Percentiles rank a stretch among this genome's conserved stretches.
Evolutionary conservation across 2,329 filamentous ascomycete genomes (phyloP).

Genomic region (Xylaria sp.): DNA sequence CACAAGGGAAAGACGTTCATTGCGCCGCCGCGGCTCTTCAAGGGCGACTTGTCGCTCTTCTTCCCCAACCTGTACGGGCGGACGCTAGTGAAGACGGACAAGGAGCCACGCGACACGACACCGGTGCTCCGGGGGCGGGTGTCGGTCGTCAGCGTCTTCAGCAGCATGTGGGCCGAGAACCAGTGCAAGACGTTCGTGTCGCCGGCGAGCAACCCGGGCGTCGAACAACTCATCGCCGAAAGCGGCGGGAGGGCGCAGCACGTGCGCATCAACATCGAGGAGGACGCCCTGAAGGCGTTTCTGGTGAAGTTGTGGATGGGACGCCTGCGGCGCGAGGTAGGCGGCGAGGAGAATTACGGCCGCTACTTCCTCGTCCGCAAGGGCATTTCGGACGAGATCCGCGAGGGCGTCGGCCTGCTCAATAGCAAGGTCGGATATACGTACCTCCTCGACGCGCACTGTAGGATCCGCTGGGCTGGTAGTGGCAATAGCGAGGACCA

Average conservation of each 20-base stretch:
- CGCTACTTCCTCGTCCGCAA: slow-evolving; percentile 70
- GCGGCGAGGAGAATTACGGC: slow-evolving; percentile 63
- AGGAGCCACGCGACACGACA: slow-evolving; percentile 74
- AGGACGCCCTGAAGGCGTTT: slow-evolving; percentile 75
- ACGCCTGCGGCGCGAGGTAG: slow-evolving; percentile 61
- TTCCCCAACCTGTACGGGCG: slow-evolving; percentile 91
- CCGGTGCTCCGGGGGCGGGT: slow-evolving; percentile 76
- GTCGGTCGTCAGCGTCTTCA: slow-evolving; percentile 83
- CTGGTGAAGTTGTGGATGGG: slow-evolving; percentile 67
- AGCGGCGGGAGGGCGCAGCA: slow-evolving; percentile 71
- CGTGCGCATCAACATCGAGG: slow-evolving; percentile 89
- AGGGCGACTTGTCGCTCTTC: slow-evolving; percentile 81
- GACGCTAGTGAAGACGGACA: slow-evolving; percentile 72
- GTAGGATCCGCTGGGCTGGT: slow-evolving; percentile 93
- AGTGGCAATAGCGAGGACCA: slow-evolving; percentile 74
- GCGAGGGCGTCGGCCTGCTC: slow-evolving; percentile 73
- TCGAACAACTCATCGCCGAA: slow-evolving; percentile 69
- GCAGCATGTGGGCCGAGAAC: slow-evolving; percentile 83
- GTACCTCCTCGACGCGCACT: slow-evolving; percentile 87
- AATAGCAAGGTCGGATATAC: slow-evolving; percentile 95
- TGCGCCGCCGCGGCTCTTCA: slow-evolving; percentile 85
- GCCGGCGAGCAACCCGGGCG: slow-evolving; percentile 71
- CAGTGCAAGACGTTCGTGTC: slow-evolving; percentile 80
- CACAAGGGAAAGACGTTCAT: slow-evolving; percentile 94
- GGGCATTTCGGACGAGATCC: slow-evolving; percentile 69